Evolutionary conservation across 2,329 filamentous ascomycete species (phyloP).

Genomic region (Fusarium robinianum): DNA sequence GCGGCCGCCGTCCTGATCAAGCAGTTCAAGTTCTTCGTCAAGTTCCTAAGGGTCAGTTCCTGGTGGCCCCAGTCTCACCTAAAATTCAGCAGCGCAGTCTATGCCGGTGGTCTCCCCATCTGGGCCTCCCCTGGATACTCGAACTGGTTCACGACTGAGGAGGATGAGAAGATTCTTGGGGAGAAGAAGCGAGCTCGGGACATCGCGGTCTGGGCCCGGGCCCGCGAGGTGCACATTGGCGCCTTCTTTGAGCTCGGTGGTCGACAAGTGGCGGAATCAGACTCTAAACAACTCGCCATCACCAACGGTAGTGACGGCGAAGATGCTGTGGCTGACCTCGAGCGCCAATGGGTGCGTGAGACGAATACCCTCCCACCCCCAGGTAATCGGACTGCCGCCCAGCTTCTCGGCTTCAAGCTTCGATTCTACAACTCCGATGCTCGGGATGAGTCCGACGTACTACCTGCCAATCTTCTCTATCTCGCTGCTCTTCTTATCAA

Average conservation of each 20-base stretch:
- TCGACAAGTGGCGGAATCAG: conserved; percentile 64
- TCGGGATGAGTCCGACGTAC: conserved; percentile 72
- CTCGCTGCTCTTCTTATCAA: conserved; percentile 92
- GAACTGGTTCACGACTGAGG: conserved; percentile 66
- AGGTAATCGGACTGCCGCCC: conserved; percentile 90
- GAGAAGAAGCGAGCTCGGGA: conserved; percentile 69
- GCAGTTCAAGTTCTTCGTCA: conserved; percentile 92
- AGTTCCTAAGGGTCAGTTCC: conserved; percentile 85
- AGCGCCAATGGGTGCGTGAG: conserved; percentile 74
- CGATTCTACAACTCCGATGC: conserved; percentile 88
- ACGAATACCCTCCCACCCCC: conserved; percentile 82
- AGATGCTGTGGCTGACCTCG: conserved; percentile 58
- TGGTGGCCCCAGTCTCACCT: conserved; percentile 84
- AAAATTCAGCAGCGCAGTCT: conserved; percentile 49
- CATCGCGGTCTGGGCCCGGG: conserved; percentile 76
- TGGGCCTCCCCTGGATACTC: conserved; percentile 80
- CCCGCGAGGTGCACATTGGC: conserved; percentile 74
- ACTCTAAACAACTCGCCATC: conserved; percentile 52
- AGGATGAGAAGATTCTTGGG: conserved; percentile 66
- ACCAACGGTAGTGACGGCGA: conserved; percentile 44
- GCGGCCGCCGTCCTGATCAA: conserved; percentile 93
- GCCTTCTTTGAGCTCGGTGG: conserved; percentile 91
- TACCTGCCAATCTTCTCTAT: conserved; percentile 92
- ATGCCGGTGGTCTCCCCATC: conserved; percentile 71
- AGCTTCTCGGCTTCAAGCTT: conserved; percentile 95